Base-by-base conservation (phyloP, 2,329 filamentous ascomycete species). In the Colletotrichum sublineola region DNA sequence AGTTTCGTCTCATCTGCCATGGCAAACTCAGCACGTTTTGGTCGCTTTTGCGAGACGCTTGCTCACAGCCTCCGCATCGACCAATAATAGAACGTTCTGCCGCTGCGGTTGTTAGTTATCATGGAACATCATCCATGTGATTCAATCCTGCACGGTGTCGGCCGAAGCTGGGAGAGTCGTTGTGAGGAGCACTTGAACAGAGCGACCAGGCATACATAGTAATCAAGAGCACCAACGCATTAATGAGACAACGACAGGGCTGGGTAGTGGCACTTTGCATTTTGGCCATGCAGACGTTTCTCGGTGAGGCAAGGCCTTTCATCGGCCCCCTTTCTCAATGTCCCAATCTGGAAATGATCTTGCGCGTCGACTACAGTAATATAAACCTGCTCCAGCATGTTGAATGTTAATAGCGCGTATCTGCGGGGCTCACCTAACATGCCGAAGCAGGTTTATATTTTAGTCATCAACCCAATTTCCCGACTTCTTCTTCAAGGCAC, bases 261-360 rank as follows among this genome's bases (percentile, higher is more conserved):
- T 64, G 40, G 29, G n/a, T 14, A 53, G 24, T 57, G 52, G 15
- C 48, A 52, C 42, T 44, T 40, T 42, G n/a, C n/a, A n/a, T n/a
- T n/a, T n/a, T 55, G 33, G 61, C 52, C 20, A 53, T 24, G 61
- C 61, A 42, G 67, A 58, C 52, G 53, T 58, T 69, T 62, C 67
- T 52, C 40, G 48, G 48, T 29, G 44, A 67, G 31, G 42, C 55
- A 40, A 70, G 62, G 63, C 53, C 53, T 61, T 61, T 61, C 24
- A 38, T 40, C 48, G 29, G 44, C 40, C 55, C 63, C 31, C 31
- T 48, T n/a, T 48, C 20, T 29, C 40, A 33, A 38, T 14, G 29
- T 24, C 68, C 68, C 40, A 24, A 71, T 71, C 33, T 38, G 56
- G 68, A 53, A 67, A 71, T 67, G 63, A 67, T 71, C 56, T 65